A percentile compares a stretch with the other conserved stretches of the same genome.
Evolutionary conservation across 2,329 filamentous ascomycete genomes (phyloP).

Genomic region (Stachybotrys elegans): DNA sequence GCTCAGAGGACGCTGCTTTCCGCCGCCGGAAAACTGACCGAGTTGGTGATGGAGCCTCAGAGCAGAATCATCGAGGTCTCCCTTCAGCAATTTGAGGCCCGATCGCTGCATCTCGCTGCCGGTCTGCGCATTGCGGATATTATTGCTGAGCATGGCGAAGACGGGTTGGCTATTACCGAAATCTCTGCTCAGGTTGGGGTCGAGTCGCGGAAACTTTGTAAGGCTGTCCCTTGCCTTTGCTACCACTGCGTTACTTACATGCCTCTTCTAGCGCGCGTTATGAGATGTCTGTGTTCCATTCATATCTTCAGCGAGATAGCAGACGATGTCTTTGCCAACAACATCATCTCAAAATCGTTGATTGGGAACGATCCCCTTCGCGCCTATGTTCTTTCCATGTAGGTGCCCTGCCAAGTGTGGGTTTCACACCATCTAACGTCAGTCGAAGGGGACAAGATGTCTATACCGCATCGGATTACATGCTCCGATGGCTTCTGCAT

Average conservation of each 20-base stretch:
- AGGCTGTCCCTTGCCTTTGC: background rate
- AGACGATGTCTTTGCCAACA: conserved; percentile 27
- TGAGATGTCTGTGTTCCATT: conserved; percentile 28
- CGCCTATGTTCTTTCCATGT: conserved; percentile 29
- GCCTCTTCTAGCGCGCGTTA: conserved; percentile 20
- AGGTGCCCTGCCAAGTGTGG: conserved; percentile 6
- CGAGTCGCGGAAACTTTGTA: conserved; percentile 24
- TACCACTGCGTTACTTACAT: background rate
- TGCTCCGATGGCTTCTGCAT: conserved; percentile 22
- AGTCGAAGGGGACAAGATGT: conserved; percentile 20
- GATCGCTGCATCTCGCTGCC: conserved; percentile 27
- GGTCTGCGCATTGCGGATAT: conserved; percentile 27
- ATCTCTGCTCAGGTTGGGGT: conserved; percentile 19
- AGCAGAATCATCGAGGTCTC: conserved; percentile 25
- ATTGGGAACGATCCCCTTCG: conserved; percentile 28
- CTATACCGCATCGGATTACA: conserved; percentile 24
- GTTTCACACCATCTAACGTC: background rate
- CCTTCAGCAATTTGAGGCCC: conserved; percentile 26
- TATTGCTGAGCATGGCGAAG: conserved; percentile 16
- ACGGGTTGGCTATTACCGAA: conserved; percentile 16
- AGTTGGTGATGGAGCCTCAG: conserved; percentile 26
- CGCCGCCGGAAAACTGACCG: conserved; percentile 25
- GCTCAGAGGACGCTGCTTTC: conserved; percentile 25
- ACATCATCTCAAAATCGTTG: conserved; percentile 26
- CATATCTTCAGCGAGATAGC: conserved; percentile 25